These are phyloP conservation scores for Tuber aestivum DNA, from an alignment of 495 filamentous ascomycete species.

Conservation along the genomic window DNA sequence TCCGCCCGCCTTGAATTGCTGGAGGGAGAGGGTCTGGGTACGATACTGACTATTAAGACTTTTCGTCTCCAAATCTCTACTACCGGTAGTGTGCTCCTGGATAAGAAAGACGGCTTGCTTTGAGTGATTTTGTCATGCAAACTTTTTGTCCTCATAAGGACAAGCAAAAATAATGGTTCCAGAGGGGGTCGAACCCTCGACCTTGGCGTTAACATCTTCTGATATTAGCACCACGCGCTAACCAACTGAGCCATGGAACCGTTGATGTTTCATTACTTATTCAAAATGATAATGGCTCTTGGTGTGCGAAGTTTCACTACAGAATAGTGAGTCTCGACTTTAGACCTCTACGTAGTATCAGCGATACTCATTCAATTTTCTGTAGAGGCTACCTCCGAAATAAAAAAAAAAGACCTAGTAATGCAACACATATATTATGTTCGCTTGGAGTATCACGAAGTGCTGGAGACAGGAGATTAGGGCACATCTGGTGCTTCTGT, in stretches of 20 bases:
- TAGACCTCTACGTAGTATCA: not conserved
- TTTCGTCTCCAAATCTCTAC: not conserved
- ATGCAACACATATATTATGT: not conserved
- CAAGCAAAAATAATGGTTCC: slow-evolving; percentile 9
- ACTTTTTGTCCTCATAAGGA: not conserved
- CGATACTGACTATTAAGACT: not conserved
- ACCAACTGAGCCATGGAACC: slow-evolving; percentile 32
- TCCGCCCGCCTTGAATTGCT: not conserved
- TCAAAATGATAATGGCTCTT: not conserved
- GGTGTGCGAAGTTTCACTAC: not conserved
- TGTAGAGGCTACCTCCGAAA: not conserved
- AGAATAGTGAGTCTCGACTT: not conserved
- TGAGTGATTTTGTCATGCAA: not conserved
- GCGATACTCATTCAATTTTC: not conserved
- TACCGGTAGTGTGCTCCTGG: not conserved
- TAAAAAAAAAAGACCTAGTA: not conserved
- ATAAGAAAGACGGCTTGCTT: not conserved
- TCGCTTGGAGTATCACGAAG: not conserved
- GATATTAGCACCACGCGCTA: slow-evolving; percentile 30
- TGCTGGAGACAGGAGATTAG: not conserved
- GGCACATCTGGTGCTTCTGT: not conserved
- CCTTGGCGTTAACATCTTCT: slow-evolving; percentile 27
- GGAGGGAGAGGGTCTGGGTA: not conserved
- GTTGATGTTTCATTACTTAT: not conserved
- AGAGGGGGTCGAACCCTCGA: slow-evolving; percentile 35